A percentile compares a stretch with the other conserved stretches of the same genome.
Evolutionary conservation across 495 filamentous ascomycete genomes (phyloP).

Genomic region (Aspergillus homomorphus): DNA sequence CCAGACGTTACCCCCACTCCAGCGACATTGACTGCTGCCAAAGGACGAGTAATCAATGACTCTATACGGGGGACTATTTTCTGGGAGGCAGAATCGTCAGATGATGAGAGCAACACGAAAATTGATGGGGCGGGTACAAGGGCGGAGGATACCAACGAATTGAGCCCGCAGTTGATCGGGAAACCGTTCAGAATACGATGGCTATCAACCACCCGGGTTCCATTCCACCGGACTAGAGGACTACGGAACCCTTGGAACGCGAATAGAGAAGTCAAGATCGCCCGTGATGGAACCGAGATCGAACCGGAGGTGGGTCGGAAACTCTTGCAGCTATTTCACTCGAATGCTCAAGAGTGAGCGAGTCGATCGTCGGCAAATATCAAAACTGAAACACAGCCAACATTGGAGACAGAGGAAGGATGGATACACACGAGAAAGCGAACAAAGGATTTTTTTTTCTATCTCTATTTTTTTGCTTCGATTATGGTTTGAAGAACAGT

Average conservation of each 20-base stretch:
- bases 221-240: conserved; percentile 87
- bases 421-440: too few relatives aligned
- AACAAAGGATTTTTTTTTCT: too few relatives aligned
- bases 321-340: conserved; percentile 75
- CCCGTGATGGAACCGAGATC: conserved; percentile 90
- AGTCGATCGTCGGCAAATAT: not conserved
- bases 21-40: conserved; percentile 76
- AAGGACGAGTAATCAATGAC: conserved; percentile 89
- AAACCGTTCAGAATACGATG: conserved; percentile 93
- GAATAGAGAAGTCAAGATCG: conserved; percentile 94
- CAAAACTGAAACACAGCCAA: too few relatives aligned
- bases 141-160: conserved; percentile 36
- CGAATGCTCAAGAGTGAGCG: conserved; percentile 6
- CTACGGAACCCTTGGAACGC: conserved; percentile 96
- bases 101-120: conserved; percentile 39
- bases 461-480: too few relatives aligned
- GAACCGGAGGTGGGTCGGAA: conserved; percentile 78
- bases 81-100: conserved; percentile 80
- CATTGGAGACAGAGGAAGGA: not conserved
- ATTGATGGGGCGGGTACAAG: conserved; percentile 32
- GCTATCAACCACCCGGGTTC: conserved; percentile 80
- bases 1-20: conserved; percentile 67
- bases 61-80: conserved; percentile 91
- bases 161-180: conserved; percentile 67
- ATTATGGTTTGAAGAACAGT: too few relatives aligned